Percentiles rank a stretch among this genome's conserved stretches.
Evolutionary conservation across 192 early-diverging fungal species (phyloP).

Genomic region (Entomortierella beljakovae): DNA sequence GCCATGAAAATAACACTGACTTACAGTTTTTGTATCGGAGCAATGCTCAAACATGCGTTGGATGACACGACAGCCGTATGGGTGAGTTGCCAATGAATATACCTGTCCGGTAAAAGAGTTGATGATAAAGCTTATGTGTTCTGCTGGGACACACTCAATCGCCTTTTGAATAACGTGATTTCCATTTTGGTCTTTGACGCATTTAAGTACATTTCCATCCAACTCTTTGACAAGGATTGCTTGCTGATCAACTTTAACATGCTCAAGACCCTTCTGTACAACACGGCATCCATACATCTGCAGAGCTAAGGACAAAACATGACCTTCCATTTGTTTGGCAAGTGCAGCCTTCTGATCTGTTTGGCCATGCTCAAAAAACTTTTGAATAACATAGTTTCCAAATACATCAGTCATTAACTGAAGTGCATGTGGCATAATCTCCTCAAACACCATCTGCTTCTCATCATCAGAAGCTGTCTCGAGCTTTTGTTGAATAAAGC

Average conservation of each 20-base stretch:
- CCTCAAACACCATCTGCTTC: constrained; percentile 97
- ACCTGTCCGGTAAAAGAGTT: constrained; percentile 98
- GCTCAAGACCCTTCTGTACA: constrained; percentile 96
- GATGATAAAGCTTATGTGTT: constrained; percentile 97
- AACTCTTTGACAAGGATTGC: constrained; percentile 90
- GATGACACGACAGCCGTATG: constrained; percentile 98
- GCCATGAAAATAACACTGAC: constrained; percentile 5
- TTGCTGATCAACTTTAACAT: constrained; percentile 93
- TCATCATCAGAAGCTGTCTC: constrained; percentile 94
- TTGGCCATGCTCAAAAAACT: constrained; percentile 99
- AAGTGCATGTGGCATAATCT: constrained; percentile 89
- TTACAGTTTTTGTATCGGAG: constrained; percentile 83
- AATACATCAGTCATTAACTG: constrained; percentile 99
- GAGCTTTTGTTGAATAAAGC: constrained; percentile 99
- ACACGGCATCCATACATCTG: constrained; percentile 99
- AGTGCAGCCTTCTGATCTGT: constrained; percentile 92
- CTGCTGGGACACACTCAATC: constrained; percentile 93
- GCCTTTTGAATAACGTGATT: constrained; percentile 99
- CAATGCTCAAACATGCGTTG: constrained; percentile 99
- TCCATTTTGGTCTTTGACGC: constrained; percentile 99
- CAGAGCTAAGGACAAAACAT: constrained; percentile 91
- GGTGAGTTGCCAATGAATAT: constrained; percentile 95
- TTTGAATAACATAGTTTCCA: constrained; percentile 99
- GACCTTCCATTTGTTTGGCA: constrained; percentile 96
- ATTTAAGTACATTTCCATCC: constrained; percentile 96